Evolutionary conservation across 768 basidiomycete genomes (phyloP), one percentile per base, ranked within the genome.

Genomic region (Sarcodon aspratus): DNA sequence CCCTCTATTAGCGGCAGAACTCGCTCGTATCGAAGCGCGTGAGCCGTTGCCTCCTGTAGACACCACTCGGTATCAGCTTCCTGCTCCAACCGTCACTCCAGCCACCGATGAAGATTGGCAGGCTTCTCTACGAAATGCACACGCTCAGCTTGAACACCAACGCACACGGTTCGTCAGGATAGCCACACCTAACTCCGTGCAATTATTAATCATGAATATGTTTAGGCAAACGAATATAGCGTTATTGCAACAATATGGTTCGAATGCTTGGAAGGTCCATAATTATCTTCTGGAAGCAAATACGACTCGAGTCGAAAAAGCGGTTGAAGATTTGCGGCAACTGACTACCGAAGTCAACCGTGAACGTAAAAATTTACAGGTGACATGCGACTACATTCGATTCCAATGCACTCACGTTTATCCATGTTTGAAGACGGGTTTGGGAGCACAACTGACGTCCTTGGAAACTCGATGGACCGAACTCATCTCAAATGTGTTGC

Each of bases 401-500:
- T 52, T 48, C 44, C 7, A 12, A 3, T 47, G 7, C 17, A 44
- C 38, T 46, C 4, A 9, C 9, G 40, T 13, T 42, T 1, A 42
- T 27, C 15, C 17, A 11, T 45, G 37, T 33, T 10, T 17, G 36
- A 8, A 97, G 86, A 88, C 85, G 42, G 78, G 73, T 8, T 68
- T 83, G 15, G 93, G 93, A 47, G 72, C 77, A 46, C 88, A 93
- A 57, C 68, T 98, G 50, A 85, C 79, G 31, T 69, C 78, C 8
- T 68, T 96, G 51, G 93, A 97, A 66, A 85, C 78, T 35, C 75
- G 82, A 53, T 98, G 94, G 94, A 94, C 90, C 17, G 89, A 93
- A 65, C 71, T 97, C 44, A 82, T 98, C 49, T 92, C 90, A 48
- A 85, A 67, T 47, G 85, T 94, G 42, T 68, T 97, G 50, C 94